Conservation (phyloP, 495 filamentous ascomycete species). For the Thermochaetoides thermophila region DNA sequence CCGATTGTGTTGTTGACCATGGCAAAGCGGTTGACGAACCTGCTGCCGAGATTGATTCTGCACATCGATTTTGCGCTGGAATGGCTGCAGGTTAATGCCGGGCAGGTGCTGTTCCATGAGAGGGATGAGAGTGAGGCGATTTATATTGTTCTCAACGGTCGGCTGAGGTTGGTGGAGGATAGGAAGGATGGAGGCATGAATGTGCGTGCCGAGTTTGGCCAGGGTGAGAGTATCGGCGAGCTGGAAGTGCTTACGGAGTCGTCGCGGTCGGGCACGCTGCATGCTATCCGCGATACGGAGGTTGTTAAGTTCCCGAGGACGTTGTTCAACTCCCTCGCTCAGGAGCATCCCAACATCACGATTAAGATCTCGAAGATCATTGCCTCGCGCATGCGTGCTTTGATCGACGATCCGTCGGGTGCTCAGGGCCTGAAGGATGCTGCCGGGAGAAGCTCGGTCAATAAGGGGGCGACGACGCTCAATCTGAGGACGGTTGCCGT, state of each 20-base stretch:
- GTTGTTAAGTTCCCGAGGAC: slow-evolving; percentile 91
- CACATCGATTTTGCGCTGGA: slow-evolving; percentile 97
- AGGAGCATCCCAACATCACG: slow-evolving; percentile 94
- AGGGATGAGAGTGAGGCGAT: slow-evolving; percentile 95
- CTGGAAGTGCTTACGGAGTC: slow-evolving; percentile 96
- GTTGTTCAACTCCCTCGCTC: slow-evolving; percentile 90
- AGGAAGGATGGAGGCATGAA: slow-evolving; percentile 65
- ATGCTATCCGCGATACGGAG: slow-evolving; percentile 94
- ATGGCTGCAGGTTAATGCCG: slow-evolving; percentile 92
- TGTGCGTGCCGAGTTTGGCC: slow-evolving; percentile 84
- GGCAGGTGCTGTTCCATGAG: slow-evolving; percentile 87
- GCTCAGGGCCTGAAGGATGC: slow-evolving; percentile 26
- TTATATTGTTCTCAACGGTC: slow-evolving; percentile 91
- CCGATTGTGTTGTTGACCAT: slow-evolving; percentile 86
- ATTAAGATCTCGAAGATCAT: slow-evolving; percentile 99
- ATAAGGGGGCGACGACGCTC: slow-evolving; percentile 63
- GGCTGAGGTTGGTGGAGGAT: slow-evolving; percentile 68
- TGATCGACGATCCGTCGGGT: slow-evolving; percentile 59
- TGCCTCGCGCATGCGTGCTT: slow-evolving; percentile 78
- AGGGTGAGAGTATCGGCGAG: slow-evolving; percentile 95
- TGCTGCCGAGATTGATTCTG: slow-evolving; percentile 80
- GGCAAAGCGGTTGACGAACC: slow-evolving; percentile 81
- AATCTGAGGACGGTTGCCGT: slow-evolving; percentile 90
- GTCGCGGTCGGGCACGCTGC: slow-evolving; percentile 69
- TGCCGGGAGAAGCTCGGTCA: slow-evolving; percentile 44